phyloP scores from a whole-genome alignment of 768 basidiomycete species.

The Exidia glandulosa region DNA sequence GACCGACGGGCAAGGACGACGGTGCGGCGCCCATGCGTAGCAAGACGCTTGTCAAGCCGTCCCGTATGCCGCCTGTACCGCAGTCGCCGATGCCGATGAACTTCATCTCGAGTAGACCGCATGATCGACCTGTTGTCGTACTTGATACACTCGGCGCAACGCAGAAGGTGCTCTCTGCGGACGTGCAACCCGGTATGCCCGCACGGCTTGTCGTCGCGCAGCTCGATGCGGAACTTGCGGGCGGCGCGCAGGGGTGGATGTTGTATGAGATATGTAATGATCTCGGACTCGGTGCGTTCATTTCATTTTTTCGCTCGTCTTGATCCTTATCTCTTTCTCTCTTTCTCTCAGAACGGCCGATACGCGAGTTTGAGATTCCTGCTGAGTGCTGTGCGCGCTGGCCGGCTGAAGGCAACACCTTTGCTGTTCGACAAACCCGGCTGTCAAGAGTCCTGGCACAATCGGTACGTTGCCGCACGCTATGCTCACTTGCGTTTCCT shows the following conservation, averaged over 20 bases:
- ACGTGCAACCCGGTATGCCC: constrained; percentile 52
- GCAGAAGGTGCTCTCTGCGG: constrained; percentile 64
- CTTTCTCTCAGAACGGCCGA: constrained; percentile 61
- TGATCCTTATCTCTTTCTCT: constrained; percentile 11
- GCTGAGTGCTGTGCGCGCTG: constrained; percentile 73
- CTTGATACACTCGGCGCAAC: constrained; percentile 39
- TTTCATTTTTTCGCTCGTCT: not conserved
- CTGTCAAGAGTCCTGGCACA: constrained; percentile 49
- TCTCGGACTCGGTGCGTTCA: constrained; percentile 76
- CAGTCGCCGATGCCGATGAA: not conserved
- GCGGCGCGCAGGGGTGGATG: constrained; percentile 62
- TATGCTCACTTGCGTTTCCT: too few species aligned
- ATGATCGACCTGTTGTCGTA: not conserved
- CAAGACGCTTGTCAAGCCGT: not conserved
- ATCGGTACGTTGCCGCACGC: constrained; percentile 39
- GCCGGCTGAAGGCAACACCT: constrained; percentile 74
- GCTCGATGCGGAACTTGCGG: constrained; percentile 46
- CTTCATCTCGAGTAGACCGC: constrained; percentile 18
- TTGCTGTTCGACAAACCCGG: constrained; percentile 67
- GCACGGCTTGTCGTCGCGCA: constrained; percentile 63
- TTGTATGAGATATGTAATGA: constrained; percentile 84
- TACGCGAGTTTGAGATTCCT: constrained; percentile 79
- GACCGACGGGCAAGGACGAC: not conserved
- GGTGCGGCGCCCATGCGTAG: not conserved
- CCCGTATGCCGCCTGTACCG: not conserved